phyloP scores from a whole-genome alignment of 2,329 filamentous ascomycete species.

The Apiospora koreana region DNA sequence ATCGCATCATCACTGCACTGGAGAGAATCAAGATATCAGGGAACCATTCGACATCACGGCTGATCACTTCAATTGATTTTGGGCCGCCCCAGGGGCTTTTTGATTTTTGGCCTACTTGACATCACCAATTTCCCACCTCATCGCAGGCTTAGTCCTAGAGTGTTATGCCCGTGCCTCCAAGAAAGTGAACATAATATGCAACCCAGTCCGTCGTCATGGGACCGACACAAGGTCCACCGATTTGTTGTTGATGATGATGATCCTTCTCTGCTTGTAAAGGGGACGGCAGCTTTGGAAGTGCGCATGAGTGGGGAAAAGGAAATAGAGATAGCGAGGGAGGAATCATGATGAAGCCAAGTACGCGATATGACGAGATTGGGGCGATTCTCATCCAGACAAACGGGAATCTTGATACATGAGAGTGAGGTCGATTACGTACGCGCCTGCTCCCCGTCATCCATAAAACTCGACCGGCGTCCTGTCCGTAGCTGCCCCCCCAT shows the following conservation, averaged over 20 bases:
- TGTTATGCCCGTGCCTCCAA: neutral
- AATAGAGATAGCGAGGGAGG: slow-evolving; percentile 4
- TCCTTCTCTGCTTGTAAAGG: neutral
- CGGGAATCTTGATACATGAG: slow-evolving; percentile 13
- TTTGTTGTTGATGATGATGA: too few species aligned
- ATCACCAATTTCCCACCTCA: slow-evolving; percentile 1
- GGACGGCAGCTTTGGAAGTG: neutral
- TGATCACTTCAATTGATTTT: neutral
- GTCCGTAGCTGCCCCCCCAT: neutral
- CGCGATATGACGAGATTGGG: slow-evolving; percentile 18
- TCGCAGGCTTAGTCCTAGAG: slow-evolving; percentile 6
- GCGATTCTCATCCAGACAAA: slow-evolving; percentile 16
- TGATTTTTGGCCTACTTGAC: neutral
- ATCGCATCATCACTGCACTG: too few species aligned
- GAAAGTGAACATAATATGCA: slow-evolving; percentile 4
- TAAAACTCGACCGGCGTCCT: neutral
- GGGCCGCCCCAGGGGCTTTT: neutral
- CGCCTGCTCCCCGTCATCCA: neutral
- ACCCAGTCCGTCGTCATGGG: neutral
- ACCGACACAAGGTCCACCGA: neutral
- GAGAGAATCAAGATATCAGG: too few species aligned
- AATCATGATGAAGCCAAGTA: neutral
- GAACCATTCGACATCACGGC: too few species aligned
- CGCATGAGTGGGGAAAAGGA: neutral
- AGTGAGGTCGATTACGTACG: slow-evolving; percentile 9